Evolutionary conservation across 805 yeast species (phyloP), one percentile per base, ranked within the genome.

Genomic region (Tetrapisispora fleetii): DNA sequence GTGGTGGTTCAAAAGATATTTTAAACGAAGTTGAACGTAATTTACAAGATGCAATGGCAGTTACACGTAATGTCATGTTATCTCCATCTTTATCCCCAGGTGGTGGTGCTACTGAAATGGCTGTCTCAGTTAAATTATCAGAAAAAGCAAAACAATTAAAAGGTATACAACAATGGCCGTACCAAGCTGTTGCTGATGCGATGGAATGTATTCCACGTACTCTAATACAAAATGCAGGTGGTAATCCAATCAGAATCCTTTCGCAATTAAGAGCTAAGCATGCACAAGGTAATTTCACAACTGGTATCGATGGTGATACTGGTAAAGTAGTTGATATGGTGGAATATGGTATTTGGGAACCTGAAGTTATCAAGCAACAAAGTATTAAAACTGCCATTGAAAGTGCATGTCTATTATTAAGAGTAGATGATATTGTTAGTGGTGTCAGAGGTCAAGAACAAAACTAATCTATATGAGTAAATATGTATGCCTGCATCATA

Each of bases 21-120:
- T 73, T 93, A 57, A 90, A 89, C 68, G 99, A 93, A 75, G 81
- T 93, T 60, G 99, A 93, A 64, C 82, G 99, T 65, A 93, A 93
- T 66, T 75, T 93, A 64, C 97, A 93, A 65, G 99, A 93, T 69
- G 99, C 99, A 41, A 85, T 93, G 95, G 91, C 96, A 3, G 99
- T 93, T 42, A 82, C 98, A 18, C 80, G 96, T 67, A 93, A 93
- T 63, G 96, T 93, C 35, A 77, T 88, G 75, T 81, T 91, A 58
- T 95, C 91, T 67, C 99, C 99, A 46, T 80, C 90, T 39, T 77
- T 93, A 63, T 78, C 96, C 2, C 99, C 99, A 45, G 99, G 99
- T 60, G 99, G 99, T 52, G 99, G 99, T 51, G 99, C 99, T 47
- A 91, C 97, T 28, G 99, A 93, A 72, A 93, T 93, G 98, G 98